A percentile compares a stretch with the other conserved stretches of the same genome.
phyloP scores from a whole-genome alignment of 2,329 filamentous ascomycete species.

The Penicillium sp. region DNA sequence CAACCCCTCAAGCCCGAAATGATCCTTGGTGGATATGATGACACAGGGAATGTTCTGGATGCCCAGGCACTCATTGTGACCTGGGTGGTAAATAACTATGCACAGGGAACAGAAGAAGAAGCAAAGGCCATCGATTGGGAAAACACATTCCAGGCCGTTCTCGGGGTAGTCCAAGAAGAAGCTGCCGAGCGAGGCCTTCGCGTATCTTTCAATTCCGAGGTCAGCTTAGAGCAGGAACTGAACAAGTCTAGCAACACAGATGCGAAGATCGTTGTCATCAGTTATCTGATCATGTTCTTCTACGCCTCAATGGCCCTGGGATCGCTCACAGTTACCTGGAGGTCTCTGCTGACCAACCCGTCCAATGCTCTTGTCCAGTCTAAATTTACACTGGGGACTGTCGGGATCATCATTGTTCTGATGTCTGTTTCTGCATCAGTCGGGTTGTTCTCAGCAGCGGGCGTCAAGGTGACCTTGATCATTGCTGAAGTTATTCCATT shows the following conservation, averaged over 20 bases:
- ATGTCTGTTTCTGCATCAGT: constrained; percentile 97
- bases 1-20: constrained; percentile 80
- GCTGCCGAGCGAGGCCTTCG: constrained; percentile 68
- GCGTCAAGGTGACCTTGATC: constrained; percentile 89
- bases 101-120: constrained; percentile 62
- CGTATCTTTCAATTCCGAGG: constrained; percentile 89
- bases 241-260: constrained; percentile 98
- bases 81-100: constrained; percentile 85
- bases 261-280: constrained; percentile 90
- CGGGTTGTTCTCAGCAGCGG: constrained; percentile 82
- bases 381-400: constrained; percentile 90
- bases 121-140: constrained; percentile 83
- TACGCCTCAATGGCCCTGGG: constrained; percentile 90
- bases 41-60: constrained; percentile 55
- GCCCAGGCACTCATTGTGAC: constrained; percentile 76
- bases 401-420: constrained; percentile 86
- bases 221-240: constrained; percentile 86
- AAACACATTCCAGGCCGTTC: constrained; percentile 60
- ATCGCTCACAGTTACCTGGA: constrained; percentile 70
- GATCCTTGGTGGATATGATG: constrained; percentile 72
- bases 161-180: constrained; percentile 72
- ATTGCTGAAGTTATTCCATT: constrained; percentile 98
- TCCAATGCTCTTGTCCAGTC: constrained; percentile 81
- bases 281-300: constrained; percentile 97
- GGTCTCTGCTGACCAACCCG: constrained; percentile 71